Evolutionary conservation across 768 basidiomycete species (phyloP), one percentile per base, ranked within the genome.

Genomic region (Tylopilus rubrobrunneus): DNA sequence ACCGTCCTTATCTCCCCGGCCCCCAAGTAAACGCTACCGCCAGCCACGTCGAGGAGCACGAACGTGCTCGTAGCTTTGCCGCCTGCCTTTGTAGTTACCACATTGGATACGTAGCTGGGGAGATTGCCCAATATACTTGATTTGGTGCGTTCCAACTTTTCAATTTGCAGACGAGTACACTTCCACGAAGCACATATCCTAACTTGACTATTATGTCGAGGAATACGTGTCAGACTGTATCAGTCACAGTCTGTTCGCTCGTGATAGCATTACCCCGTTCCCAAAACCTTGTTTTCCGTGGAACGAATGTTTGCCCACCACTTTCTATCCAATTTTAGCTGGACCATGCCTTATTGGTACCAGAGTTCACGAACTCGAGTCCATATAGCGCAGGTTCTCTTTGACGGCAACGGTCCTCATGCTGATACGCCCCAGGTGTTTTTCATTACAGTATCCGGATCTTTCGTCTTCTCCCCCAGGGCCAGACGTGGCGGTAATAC

Each of bases 391-490:
- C 23, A 40, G 34, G 19, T 31, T 47, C 48, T 45, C 27, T 33
- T 19, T 41, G 51, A 42, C 21, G 2, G 27, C 27, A 39, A 44
- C 10, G 41, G 42, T 36, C 8, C n/a, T 25, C n/a, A 14, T 29
- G 27, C 19, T 12, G 47, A 31, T 27, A 33, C 14, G 25, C 17
- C 17, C 28, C 42, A 33, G 39, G 43, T 50, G 48, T 44, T 40
- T 47, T 58, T 49, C 47, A 59, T 58, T 48, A 46, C 44, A 9
- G 14, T 9, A 28, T 33, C 31, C 21, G 41, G 23, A 17, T 28
- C 25, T 5, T 29, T 29, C 27, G 15, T 17, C 31, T 27, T 34
- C 27, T 49, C 21, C n/a, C 19, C 27, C 45, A 48, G 53, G 52
- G 37, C 45, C 46, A 31, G 29, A 42, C 15, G 28, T 40, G 53